A percentile compares a stretch with the other conserved stretches of the same genome.
These are phyloP conservation scores for Porcisia hertigi DNA, from an alignment of 208 protist species.

Conservation along the genomic window DNA sequence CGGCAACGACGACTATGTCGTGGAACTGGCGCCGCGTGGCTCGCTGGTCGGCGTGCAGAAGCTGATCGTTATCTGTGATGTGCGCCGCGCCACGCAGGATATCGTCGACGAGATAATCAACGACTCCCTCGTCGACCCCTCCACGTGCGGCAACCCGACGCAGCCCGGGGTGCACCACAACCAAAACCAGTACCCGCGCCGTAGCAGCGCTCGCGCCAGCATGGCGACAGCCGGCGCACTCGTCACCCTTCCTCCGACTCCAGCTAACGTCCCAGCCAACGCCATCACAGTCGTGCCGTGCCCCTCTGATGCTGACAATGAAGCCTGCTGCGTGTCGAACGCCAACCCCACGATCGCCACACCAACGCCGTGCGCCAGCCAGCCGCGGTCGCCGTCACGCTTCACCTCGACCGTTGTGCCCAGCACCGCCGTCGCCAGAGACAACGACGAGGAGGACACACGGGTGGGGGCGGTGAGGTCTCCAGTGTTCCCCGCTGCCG, in stretches of 20 bases:
- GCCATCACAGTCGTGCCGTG: slow-evolving; percentile 14
- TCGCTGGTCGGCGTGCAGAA: slow-evolving; percentile 29
- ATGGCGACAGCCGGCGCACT: background rate
- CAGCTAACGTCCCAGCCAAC: slow-evolving; percentile 14
- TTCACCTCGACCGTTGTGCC: slow-evolving; percentile 1
- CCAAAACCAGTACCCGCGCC: background rate
- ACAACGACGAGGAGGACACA: slow-evolving; percentile 16
- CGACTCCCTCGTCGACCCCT: slow-evolving; percentile 23
- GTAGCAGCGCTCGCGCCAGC: background rate
- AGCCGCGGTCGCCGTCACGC: background rate
- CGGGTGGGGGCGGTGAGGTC: slow-evolving; percentile 7
- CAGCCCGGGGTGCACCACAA: background rate
- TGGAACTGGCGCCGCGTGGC: slow-evolving; percentile 34
- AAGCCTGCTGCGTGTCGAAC: background rate
- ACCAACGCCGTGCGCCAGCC: background rate
- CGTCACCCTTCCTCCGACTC: slow-evolving; percentile 5
- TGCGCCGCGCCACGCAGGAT: slow-evolving; percentile 20
- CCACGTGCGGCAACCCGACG: slow-evolving; percentile 7
- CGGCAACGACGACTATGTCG: background rate
- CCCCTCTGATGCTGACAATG: background rate
- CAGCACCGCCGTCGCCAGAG: background rate
- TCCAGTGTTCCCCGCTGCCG: background rate
- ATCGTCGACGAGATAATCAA: slow-evolving; percentile 17
- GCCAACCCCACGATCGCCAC: background rate
- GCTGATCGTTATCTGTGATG: slow-evolving; percentile 43